phyloP scores from a whole-genome alignment of 139 green algal species.

The Spirogloea muscicola region DNA sequence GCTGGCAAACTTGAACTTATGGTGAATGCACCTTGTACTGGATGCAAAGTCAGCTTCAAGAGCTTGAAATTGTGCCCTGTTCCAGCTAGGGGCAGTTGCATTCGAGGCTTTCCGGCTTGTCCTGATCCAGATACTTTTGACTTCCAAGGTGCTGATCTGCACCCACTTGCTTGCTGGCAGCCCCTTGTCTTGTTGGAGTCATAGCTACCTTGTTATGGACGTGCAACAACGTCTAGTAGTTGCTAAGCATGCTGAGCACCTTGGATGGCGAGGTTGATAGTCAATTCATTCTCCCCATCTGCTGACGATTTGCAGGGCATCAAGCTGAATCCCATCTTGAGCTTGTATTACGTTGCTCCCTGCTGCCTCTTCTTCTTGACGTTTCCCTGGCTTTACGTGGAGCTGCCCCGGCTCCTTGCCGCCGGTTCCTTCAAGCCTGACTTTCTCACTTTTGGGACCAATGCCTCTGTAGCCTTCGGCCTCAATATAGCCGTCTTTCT shows the following conservation, averaged over 20 bases:
- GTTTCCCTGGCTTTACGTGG: conserved; percentile 60
- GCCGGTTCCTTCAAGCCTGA: conserved; percentile 52
- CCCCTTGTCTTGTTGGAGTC: conserved; percentile 67
- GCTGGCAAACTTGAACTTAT: too few species aligned
- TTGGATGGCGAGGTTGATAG: too few species aligned
- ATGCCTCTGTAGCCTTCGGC: conserved; percentile 77
- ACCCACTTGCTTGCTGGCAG: too few species aligned
- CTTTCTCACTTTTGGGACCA: conserved; percentile 71
- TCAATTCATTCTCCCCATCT: too few species aligned
- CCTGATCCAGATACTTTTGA: conserved; percentile 69
- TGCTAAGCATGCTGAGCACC: too few species aligned
- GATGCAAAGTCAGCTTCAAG: too few species aligned
- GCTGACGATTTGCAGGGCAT: too few species aligned
- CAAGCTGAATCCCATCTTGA: conserved; percentile 82
- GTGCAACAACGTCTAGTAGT: too few species aligned
- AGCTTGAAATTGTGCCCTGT: too few species aligned
- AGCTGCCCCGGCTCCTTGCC: conserved; percentile 27
- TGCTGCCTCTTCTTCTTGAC: conserved; percentile 68
- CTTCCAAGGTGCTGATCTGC: too few species aligned
- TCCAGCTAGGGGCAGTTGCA: conserved; percentile 78
- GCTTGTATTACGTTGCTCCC: conserved; percentile 82
- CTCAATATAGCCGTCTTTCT: conserved; percentile 58
- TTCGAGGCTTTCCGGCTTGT: conserved; percentile 61
- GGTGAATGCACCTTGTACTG: too few species aligned
- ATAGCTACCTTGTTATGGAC: too few species aligned